Base-by-base conservation (phyloP, 352 stramenopile genomes). In the Globisporangium sylvaticum region DNA sequence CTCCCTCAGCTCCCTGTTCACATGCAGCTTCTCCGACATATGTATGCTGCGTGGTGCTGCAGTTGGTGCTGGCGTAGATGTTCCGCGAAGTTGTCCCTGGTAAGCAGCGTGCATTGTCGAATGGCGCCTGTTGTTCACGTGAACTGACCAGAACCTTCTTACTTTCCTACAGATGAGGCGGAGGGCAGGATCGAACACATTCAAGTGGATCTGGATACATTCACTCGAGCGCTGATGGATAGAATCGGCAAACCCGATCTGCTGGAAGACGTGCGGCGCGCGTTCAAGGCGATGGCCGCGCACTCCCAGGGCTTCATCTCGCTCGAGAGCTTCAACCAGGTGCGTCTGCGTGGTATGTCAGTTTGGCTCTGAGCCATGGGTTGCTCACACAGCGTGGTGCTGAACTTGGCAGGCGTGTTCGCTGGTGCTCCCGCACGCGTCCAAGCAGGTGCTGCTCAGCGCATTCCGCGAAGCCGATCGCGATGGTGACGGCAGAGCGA, bases 261-360 rank as follows among this genome's bases (percentile, higher is more conserved):
- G 44, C 65, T 92, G 4, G 83, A 90, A 32, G 71, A 83, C 58
- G 69, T 89, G 7, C 73, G 81, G 12, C 77, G 78, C 24, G 54
- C 73, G 22, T 92, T 92, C 66, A 92, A 92, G 71, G 81, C 83
- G 24, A 64, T 92, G 46, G 83, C 90, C 52, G 54, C 87, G 29
- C 71, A 77, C 15, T 75, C 78, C 0, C 67, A 90, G 63, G 83
- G 83, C 1, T 92, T 92, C 61, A 77, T 92, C 53, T 83, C 81
- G n/a, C 69, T 81, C 9, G 66, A 73, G 31, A 89, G 76, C 67
- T 92, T 92, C 68, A 63, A 78, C 31, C 42, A 69, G 57, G 80
- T 81, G 61, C 9, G 46, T 50, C 18, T 31, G 27, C 20, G 39
- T 10, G 10, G 12, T 29, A 18, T 50, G 20, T 32, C 3, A 25